Percentiles rank a stretch among this genome's conserved stretches.
Evolutionary conservation across 192 early-diverging fungal genomes (phyloP).

Genomic region (Pilobolus umbonatus): DNA sequence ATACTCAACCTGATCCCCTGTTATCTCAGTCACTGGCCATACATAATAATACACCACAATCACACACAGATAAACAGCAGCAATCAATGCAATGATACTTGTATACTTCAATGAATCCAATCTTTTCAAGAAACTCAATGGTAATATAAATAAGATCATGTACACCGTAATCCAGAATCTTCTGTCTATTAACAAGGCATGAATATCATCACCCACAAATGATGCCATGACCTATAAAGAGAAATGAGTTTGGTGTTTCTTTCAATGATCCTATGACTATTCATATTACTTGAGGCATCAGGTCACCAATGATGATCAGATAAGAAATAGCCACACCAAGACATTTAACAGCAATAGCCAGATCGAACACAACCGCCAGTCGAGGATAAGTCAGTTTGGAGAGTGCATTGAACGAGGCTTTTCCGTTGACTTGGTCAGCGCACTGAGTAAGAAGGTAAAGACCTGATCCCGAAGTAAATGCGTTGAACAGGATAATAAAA

Average conservation of each 20-base stretch:
- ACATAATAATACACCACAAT: slow-evolving; percentile 80
- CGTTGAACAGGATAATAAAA: slow-evolving; percentile 76
- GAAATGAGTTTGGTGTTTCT: background rate
- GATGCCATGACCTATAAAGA: slow-evolving; percentile 3
- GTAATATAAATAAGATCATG: slow-evolving; percentile 60
- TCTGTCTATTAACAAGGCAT: slow-evolving; percentile 49
- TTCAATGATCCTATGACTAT: background rate
- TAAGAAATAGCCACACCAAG: slow-evolving; percentile 96
- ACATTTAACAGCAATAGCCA: slow-evolving; percentile 97
- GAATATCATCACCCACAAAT: background rate
- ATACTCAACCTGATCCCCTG: too few relatives aligned
- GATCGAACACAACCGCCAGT: slow-evolving; percentile 88
- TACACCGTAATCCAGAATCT: slow-evolving; percentile 84
- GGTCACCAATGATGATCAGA: slow-evolving; percentile 90
- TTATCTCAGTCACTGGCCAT: slow-evolving; percentile 52
- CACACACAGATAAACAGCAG: slow-evolving; percentile 80
- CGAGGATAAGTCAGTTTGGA: slow-evolving; percentile 90
- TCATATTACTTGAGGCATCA: slow-evolving; percentile 72
- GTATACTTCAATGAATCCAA: slow-evolving; percentile 92
- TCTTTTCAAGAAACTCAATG: slow-evolving; percentile 76
- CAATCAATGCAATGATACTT: slow-evolving; percentile 74
- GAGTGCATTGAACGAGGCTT: slow-evolving; percentile 88
- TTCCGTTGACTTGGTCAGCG: slow-evolving; percentile 70
- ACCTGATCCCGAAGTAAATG: slow-evolving; percentile 69
- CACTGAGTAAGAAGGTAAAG: slow-evolving; percentile 77